Conservation (phyloP, 345 rosid species). For the Sisymbrium irio region DNA sequence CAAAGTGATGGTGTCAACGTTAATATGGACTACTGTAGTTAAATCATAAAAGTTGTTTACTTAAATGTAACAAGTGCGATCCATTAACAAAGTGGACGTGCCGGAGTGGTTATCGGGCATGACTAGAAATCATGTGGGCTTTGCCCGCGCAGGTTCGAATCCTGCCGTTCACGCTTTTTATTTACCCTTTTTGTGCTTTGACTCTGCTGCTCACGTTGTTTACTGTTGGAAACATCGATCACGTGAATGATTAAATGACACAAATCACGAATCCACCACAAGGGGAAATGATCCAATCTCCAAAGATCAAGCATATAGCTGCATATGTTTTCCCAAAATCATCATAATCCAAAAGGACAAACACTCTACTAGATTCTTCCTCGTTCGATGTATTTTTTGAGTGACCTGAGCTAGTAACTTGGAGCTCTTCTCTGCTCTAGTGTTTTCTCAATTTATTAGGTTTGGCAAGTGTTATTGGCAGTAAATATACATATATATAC, state of each 20-base stretch:
- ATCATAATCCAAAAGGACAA: neutral
- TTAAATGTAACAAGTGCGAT: neutral
- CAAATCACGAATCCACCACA: neutral
- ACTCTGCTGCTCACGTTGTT: neutral
- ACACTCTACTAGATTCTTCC: neutral
- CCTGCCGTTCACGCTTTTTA: constrained; percentile 28
- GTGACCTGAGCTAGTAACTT: neutral
- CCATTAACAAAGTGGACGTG: neutral
- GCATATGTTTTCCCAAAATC: neutral
- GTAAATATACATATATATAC: too few species aligned
- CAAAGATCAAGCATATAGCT: neutral
- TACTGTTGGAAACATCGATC: neutral
- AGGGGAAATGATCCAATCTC: neutral
- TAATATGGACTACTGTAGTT: too few species aligned
- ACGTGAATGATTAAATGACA: neutral
- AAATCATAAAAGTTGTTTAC: neutral
- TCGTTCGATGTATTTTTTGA: too few species aligned
- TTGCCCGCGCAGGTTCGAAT: constrained; percentile 93
- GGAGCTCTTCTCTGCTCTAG: neutral
- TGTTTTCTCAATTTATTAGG: neutral
- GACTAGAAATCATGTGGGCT: constrained; percentile 98
- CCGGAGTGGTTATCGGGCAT: constrained; percentile 71
- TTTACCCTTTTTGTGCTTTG: neutral
- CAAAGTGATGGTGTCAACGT: too few species aligned
- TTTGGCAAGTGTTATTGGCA: neutral